Evolutionary conservation across 306 rosid species (phyloP), one percentile per base, ranked within the genome.

Genomic region (Carpinus fangiana): DNA sequence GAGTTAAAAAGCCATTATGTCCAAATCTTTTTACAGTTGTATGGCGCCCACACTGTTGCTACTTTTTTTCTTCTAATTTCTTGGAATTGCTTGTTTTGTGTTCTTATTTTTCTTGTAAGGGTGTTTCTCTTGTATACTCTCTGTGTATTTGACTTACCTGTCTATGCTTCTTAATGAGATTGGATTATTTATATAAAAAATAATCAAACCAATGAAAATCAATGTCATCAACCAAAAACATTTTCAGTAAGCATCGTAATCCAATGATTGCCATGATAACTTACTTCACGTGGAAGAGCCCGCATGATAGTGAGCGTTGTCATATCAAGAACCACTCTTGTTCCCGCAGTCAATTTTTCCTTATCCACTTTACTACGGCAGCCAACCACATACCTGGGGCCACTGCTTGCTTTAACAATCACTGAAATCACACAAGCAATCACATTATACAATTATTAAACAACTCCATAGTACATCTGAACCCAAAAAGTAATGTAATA

Each of bases 271-370:
- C 50, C 74, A 23, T 10, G 38, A 71, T 12, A 60, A 85, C 89
- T 80, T 74, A 95, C 99, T 82, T 93, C 97, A 61, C 99, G 93
- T 17, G 99, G 99, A 88, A 95, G 99, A 78, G 98, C 94, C 43
- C 98, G 84, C 97, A 93, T 91, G 82, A 95, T 91, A 26, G 97
- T 93, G 66, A 95, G 90, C 18, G 98, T 95, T 64, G 96, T 90
- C 98, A 93, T 90, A 79, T 95, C 99, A 80, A 95, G 95, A 83
- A 90, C 97, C 46, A 95, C 99, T 78, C 99, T 88, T 16, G 99
- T 95, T 48, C 99, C 99, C 0, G 98, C 86, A 26, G 93, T 90
- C 73, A 95, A 81, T 73, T 93, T 95, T 81, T 95, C 98, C 86
- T 90, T 95, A 67, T 91, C 95, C 76, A 95, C 96, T 85, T 95